phyloP scores from a whole-genome alignment of 331 rosid species.

The Acacia concinna region DNA sequence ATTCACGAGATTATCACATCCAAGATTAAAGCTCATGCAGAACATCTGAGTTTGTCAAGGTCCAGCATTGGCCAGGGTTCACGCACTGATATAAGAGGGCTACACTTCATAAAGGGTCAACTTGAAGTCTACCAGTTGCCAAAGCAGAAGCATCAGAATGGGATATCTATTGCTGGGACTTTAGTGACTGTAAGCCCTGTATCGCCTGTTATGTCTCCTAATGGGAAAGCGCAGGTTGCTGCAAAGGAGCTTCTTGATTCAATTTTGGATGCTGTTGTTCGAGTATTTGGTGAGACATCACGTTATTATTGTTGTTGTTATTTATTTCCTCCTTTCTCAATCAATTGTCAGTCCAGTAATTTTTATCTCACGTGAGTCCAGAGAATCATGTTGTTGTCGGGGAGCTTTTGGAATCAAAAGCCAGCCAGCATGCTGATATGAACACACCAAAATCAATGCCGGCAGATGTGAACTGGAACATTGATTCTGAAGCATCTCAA shows the following conservation, averaged over 20 bases:
- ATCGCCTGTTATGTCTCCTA: slow-evolving; percentile 93
- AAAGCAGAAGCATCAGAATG: slow-evolving; percentile 88
- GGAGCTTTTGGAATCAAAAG: slow-evolving; percentile 85
- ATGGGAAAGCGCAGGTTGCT: slow-evolving; percentile 84
- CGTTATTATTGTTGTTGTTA: neutral
- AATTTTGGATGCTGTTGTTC: slow-evolving; percentile 76
- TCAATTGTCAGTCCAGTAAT: slow-evolving; percentile 31
- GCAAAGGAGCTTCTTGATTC: slow-evolving; percentile 91
- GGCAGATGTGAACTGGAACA: slow-evolving; percentile 66
- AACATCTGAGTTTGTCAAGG: slow-evolving; percentile 66
- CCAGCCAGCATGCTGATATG: slow-evolving; percentile 58
- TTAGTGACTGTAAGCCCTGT: slow-evolving; percentile 94
- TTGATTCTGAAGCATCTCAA: slow-evolving; percentile 88
- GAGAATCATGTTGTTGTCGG: slow-evolving; percentile 97
- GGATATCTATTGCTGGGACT: slow-evolving; percentile 72
- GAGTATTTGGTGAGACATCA: slow-evolving; percentile 72
- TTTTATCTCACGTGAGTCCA: slow-evolving; percentile 33
- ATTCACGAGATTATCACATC: slow-evolving; percentile 83
- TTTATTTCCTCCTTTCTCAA: slow-evolving; percentile 1
- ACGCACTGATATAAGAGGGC: slow-evolving; percentile 52
- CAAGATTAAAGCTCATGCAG: slow-evolving; percentile 80
- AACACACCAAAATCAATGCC: slow-evolving; percentile 77
- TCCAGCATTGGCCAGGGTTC: slow-evolving; percentile 65
- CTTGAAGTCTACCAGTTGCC: slow-evolving; percentile 76
- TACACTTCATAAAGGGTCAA: slow-evolving; percentile 79